Percentiles rank a stretch among this genome's conserved stretches.
Evolutionary conservation across 1,284 basidiomycete genomes (phyloP).

Genomic region (Cryptococcus sp.): DNA sequence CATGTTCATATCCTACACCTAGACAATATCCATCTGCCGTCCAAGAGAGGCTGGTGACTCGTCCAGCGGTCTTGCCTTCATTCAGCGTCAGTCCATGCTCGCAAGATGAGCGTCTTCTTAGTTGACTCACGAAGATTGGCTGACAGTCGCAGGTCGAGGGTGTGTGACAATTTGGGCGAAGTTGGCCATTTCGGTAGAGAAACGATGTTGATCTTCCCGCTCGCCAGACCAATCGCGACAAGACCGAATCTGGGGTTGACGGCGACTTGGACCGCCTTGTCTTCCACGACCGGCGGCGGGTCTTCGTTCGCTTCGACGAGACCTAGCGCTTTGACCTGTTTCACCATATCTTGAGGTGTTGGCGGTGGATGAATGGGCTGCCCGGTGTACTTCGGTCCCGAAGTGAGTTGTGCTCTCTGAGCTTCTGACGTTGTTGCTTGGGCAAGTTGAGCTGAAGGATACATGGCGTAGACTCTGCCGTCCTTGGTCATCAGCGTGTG

Average conservation of each 20-base stretch:
- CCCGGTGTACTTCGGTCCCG: conserved; percentile 22
- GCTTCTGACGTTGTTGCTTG: conserved; percentile 8
- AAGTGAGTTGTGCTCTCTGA: conserved; percentile 7
- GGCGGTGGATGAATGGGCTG: conserved; percentile 24
- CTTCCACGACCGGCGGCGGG: conserved; percentile 66
- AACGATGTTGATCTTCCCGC: conserved; percentile 61
- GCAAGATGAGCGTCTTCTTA: too few relatives aligned
- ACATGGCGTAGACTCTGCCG: conserved; percentile 52
- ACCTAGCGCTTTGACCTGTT: conserved; percentile 23
- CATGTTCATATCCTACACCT: conserved; percentile 89
- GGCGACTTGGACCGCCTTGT: conserved; percentile 63
- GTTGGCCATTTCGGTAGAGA: conserved; percentile 47
- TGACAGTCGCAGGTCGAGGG: conserved; percentile 34
- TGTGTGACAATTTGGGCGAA: conserved; percentile 31
- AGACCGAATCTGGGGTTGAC: conserved; percentile 84
- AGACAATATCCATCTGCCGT: conserved; percentile 93
- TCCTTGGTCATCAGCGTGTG: conserved; percentile 51
- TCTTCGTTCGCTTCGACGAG: conserved; percentile 64
- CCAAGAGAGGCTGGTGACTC: conserved; percentile 80
- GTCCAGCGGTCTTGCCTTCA: conserved; percentile 59
- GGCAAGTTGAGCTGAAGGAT: conserved; percentile 25
- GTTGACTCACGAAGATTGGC: conserved; percentile 41
- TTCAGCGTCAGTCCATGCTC: conserved; percentile 28
- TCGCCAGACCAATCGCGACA: conserved; percentile 73
- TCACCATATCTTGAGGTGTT: conserved; percentile 6